phyloP scores from a whole-genome alignment of 768 basidiomycete species.

The Amanita thiersii region DNA sequence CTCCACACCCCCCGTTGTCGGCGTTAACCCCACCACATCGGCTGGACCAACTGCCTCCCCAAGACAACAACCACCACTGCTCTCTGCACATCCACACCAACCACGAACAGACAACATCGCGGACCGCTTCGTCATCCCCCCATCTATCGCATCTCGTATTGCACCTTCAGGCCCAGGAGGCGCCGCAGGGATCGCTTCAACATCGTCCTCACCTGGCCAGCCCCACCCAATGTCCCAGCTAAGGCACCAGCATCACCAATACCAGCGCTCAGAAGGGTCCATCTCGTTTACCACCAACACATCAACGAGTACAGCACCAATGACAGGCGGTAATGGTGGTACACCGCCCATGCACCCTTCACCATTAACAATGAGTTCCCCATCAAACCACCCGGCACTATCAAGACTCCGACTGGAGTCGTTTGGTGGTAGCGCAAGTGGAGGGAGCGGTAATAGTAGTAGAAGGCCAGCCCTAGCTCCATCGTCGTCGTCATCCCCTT shows the following conservation, averaged over 20 bases:
- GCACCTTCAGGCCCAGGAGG: not conserved
- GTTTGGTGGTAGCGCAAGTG: not conserved
- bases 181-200: not conserved
- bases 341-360: too few relatives aligned
- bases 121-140: conserved; percentile 3
- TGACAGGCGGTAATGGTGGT: not conserved
- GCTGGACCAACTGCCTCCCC: too few relatives aligned
- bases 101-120: conserved; percentile 4
- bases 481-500: conserved; percentile 18
- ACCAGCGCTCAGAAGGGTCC: not conserved
- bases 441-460: too few relatives aligned
- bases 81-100: not conserved
- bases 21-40: conserved; percentile 11
- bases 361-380: too few relatives aligned
- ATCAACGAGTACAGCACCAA: not conserved
- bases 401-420: conserved; percentile 5
- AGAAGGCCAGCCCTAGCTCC: too few relatives aligned
- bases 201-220: not conserved
- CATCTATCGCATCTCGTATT: not conserved
- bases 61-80: not conserved
- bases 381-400: not conserved
- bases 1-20: conserved; percentile 21
- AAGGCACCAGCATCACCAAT: not conserved
- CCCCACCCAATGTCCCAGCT: too few relatives aligned
- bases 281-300: not conserved